Percentiles rank a stretch among this genome's conserved stretches.
Conservation (phyloP, 2,329 filamentous ascomycete species). For the Tolypocladium tropicale region DNA sequence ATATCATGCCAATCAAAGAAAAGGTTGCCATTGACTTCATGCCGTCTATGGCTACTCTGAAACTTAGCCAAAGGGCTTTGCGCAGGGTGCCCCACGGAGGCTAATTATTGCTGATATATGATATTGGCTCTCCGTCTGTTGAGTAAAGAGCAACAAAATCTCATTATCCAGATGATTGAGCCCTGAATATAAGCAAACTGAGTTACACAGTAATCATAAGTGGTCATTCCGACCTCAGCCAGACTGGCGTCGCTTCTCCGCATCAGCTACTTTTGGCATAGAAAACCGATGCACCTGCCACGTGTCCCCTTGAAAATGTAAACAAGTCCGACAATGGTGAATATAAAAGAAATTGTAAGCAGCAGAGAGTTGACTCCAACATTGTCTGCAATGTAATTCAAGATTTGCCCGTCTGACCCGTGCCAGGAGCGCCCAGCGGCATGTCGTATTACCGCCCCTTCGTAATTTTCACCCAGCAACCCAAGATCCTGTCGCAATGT, state of each 20-base stretch:
- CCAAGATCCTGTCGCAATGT: constrained; percentile 2
- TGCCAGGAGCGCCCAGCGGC: constrained; percentile 14
- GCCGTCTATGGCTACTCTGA: too few relatives aligned
- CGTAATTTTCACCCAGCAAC: constrained; percentile 7
- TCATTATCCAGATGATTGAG: too few relatives aligned
- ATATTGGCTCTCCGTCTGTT: too few relatives aligned
- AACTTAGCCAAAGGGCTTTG: too few relatives aligned
- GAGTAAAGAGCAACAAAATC: too few relatives aligned
- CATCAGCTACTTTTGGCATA: not conserved
- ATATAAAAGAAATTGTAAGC: not conserved
- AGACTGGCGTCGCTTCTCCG: not conserved
- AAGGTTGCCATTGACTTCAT: too few relatives aligned
- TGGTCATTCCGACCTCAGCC: too few relatives aligned
- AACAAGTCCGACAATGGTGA: not conserved
- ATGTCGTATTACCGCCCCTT: constrained; percentile 5
- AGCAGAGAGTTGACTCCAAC: not conserved
- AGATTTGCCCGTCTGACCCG: constrained; percentile 7
- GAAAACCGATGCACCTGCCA: not conserved
- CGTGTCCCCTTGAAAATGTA: not conserved
- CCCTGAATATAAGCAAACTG: too few relatives aligned
- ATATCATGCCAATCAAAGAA: too few relatives aligned
- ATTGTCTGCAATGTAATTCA: constrained; percentile 12
- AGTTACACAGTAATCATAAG: too few relatives aligned
- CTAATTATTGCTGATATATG: too few relatives aligned
- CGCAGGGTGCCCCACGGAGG: too few relatives aligned